These are phyloP conservation scores for Leptoxyphium fumago DNA, from an alignment of 2,329 filamentous ascomycete genomes.

Conservation along the genomic window DNA sequence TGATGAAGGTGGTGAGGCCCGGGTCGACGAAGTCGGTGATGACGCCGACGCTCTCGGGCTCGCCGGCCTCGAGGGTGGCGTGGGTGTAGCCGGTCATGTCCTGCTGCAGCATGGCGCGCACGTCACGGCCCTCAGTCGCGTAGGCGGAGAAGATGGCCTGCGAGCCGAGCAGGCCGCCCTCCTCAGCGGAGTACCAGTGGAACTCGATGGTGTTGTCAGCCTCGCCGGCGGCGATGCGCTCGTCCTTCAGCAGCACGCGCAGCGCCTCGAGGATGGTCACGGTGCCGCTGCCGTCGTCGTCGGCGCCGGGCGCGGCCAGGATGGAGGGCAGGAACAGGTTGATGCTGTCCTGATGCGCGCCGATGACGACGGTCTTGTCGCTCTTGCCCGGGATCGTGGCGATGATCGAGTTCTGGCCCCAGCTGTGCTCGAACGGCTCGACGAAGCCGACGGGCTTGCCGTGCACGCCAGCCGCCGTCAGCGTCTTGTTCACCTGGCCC, in stretches of 20 bases:
- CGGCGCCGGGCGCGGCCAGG: conserved; percentile 77
- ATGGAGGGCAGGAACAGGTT: conserved; percentile 80
- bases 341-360: conserved; percentile 77
- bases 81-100: conserved; percentile 92
- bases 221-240: conserved; percentile 54
- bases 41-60: conserved; percentile 75
- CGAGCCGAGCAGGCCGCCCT: conserved; percentile 72
- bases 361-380: conserved; percentile 73
- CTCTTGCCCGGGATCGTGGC: conserved; percentile 77
- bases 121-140: conserved; percentile 52
- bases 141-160: conserved; percentile 82
- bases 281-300: conserved; percentile 61
- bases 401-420: conserved; percentile 84
- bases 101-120: conserved; percentile 96
- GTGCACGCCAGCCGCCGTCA: conserved; percentile 46
- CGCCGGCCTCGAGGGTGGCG: conserved; percentile 66
- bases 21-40: conserved; percentile 85
- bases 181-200: conserved; percentile 89
- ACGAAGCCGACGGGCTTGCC: conserved; percentile 46
- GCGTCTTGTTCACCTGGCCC: conserved; percentile 54
- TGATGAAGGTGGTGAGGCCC: conserved; percentile 76
- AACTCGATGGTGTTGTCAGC: conserved; percentile 84
- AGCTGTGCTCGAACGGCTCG: conserved; percentile 62
- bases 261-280: conserved; percentile 91
- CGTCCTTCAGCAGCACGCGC: conserved; percentile 55